A percentile compares a stretch with the other conserved stretches of the same genome.
Conservation (phyloP, 441 rosid species). For the Euphorbia schlechtendalii region DNA sequence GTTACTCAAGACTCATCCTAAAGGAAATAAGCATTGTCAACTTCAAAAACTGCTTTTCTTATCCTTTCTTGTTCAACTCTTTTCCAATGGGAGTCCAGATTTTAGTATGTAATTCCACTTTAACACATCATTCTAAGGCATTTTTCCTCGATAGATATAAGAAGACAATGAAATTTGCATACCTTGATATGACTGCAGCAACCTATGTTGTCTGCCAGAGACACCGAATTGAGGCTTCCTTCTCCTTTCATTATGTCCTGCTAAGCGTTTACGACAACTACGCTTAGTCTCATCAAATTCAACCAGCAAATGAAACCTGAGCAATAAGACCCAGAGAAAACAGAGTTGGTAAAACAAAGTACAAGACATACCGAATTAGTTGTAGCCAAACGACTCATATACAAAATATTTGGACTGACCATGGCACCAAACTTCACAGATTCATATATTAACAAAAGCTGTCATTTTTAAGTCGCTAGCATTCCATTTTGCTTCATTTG, state of each 20-base stretch:
- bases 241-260: conserved; percentile 82
- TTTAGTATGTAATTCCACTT: neutral
- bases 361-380: neutral
- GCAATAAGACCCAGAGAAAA: conserved; percentile 9
- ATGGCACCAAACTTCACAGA: neutral
- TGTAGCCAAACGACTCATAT: neutral
- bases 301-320: conserved; percentile 80
- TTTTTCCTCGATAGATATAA: neutral
- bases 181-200: conserved; percentile 47
- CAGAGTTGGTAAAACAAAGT: neutral
- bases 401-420: conserved; percentile 2
- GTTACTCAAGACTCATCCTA: too few relatives aligned
- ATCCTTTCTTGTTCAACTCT: neutral
- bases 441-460: conserved; percentile 1
- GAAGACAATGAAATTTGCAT: conserved; percentile 11
- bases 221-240: conserved; percentile 57
- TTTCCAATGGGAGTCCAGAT: neutral
- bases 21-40: neutral
- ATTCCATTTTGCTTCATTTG: neutral
- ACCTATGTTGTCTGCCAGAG: conserved; percentile 37
- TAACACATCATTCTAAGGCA: neutral
- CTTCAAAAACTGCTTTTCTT: neutral
- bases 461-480: neutral
- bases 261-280: conserved; percentile 84
- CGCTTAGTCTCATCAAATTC: conserved; percentile 91